Evolutionary conservation across 257 asterid species (phyloP), one percentile per base, ranked within the genome.

Genomic region (Nicotiana tabacum): DNA sequence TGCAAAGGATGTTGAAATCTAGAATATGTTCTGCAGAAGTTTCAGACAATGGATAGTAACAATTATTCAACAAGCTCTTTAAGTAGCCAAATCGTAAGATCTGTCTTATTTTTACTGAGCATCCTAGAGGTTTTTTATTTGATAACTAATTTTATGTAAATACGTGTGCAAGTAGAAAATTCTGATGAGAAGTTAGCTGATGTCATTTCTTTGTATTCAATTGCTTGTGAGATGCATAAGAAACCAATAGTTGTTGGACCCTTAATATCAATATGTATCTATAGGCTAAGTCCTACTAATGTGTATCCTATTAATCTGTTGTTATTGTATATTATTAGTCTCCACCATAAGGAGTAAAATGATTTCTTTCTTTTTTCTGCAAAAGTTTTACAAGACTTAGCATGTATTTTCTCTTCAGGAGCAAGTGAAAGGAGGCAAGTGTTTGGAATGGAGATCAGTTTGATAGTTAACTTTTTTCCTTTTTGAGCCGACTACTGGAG

Each of bases 371-470:
- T 12, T 24, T 66, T 24, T 66, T 37, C 32, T 70, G 37, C 32
- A 37, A n/a, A 21, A 15, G 18, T 29, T 62, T n/a, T 51, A 74
- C 4, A 33, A 82, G 21, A 67, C 77, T 80, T 53, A 78, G 13
- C 48, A 64, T 39, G 30, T 35, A n/a, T 39, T 33, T n/a, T 51
- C 66, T 83, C 77, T 66, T 33, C 85, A 95, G 98, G 98, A 93
- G 76, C 97, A 95, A 82, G 98, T 93, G 37, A 92, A 92, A 56
- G 97, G 98, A 77, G 98, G 98, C 51, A 95, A 95, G 87, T 91
- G 95, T 58, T 48, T 48, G 55, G 55, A 10, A 48, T 48, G 2
- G 12, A 6, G 55, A 48, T 48, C 35, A 33, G 35, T 33, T 10
- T 48, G 3, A 2, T 9, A 8, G 55, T 9, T 2, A 48, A 10